Evolutionary conservation across 2,329 filamentous ascomycete species (phyloP), one percentile per base, ranked within the genome.

Genomic region (Fusarium annulatum): DNA sequence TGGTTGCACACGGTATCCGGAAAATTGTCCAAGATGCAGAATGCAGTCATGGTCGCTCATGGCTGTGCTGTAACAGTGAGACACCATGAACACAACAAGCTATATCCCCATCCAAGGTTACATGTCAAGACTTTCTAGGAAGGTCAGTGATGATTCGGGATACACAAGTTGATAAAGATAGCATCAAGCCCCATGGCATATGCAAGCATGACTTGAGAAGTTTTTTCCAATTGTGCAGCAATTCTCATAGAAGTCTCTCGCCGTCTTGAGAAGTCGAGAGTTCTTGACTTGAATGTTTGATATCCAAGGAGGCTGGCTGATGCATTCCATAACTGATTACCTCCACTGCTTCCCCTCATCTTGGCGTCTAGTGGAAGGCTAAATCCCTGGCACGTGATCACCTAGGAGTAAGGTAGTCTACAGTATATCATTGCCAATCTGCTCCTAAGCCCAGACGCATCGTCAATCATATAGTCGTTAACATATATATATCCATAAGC

Each of bases 111-210:
- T 49, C 30, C 34, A 62, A 28, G 42, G 39, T 46, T 46, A 43
- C 65, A 69, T 58, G 28, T 36, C 46, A 42, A 33, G 43, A 33
- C 53, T 36, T 66, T 48, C 46, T n/a, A 42, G 41, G 46, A 36
- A 23, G 61, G 45, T 53, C 33, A 49, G 41, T 46, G 23, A 53
- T 64, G 52, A 48, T 60, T 57, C 53, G 38, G 59, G 51, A 61
- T 46, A 58, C 57, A 66, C 39, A 14, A 64, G 19, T 48, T 41
- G 59, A 72, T 61, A 66, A 72, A 72, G 61, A 74, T 74, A 71
- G 68, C 36, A 62, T 66, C 57, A 60, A 49, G 21, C 49, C 33
- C 42, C 42, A 48, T 30, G n/a, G 36, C n/a, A 33, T 45, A 52
- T 63, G 28, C 23, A 34, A 67, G 61, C 26, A 34, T 53, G 36